Base-by-base conservation (phyloP, 768 basidiomycete genomes). In the Mycena filopes region DNA sequence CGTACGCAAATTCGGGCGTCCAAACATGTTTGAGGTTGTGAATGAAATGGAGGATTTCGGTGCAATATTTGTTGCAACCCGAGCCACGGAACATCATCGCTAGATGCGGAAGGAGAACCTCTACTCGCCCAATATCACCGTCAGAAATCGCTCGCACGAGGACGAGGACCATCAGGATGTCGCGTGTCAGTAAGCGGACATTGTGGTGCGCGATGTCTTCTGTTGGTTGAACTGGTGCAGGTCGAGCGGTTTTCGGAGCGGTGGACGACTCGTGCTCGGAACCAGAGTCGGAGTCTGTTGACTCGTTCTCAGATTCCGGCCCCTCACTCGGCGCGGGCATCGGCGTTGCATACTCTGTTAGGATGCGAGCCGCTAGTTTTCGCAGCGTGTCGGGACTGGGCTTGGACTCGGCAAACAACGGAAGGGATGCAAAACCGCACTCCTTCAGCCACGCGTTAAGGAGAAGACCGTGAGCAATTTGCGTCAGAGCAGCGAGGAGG, bases 21-120 rank as follows among this genome's bases (percentile, higher is more conserved):
- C 80, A 82, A 0, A 81, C 67, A 0, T 73, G n/a, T 21, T 79
- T 76, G 0, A 79, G 48, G 23, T 76, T 75, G 55, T 70, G 63
- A 1, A 77, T 33, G 20, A 78, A 62, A 48, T 78, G 73, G 0
- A 78, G 65, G 16, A 80, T 70, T 38, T 80, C 76, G 0, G 69
- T 74, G 2, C 67, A 71, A 40, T 80, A 80, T 40, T 79, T 80
- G 10, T 76, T 76, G 0, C 71, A 74, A 0, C 77, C 76, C 3
- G 42, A 36, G 12, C 51, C 45, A 3, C 42, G 50, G 15, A 80
- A 80, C n/a, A 77, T 71, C 33, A 70, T 71, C 0, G 74, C 75
- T 20, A 78, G 50, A 11, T 67, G 28, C 2, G 74, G 72, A 0
- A 77, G 60, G 18, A 76, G 63, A 28, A 75, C 77, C 58, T 82